Evolutionary conservation across 2,329 filamentous ascomycete species (phyloP).

Genomic region (Raffaelea deltoideospora): DNA sequence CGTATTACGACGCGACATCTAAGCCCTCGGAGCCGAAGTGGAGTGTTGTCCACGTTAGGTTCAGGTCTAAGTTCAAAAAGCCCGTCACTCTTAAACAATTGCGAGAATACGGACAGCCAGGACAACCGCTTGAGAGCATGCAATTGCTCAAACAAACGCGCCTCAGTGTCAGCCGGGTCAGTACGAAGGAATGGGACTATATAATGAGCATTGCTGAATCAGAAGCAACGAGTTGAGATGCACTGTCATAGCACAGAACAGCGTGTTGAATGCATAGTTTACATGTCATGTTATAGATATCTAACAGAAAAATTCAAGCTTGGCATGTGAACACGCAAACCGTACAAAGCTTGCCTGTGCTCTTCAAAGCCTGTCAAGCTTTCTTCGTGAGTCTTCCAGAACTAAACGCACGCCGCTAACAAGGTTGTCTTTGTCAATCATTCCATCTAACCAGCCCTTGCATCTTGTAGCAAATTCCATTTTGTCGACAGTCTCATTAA

Average conservation of each 20-base stretch:
- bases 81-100: conserved; percentile 59
- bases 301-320: no score
- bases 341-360: no score
- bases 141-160: conserved; percentile 72
- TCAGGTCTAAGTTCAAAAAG: conserved; percentile 64
- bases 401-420: conserved; percentile 42
- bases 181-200: conserved; percentile 47
- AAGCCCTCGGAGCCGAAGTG: conserved; percentile 58
- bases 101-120: conserved; percentile 40
- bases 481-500: conserved; percentile 30
- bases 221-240: conserved; percentile 11
- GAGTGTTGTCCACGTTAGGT: conserved; percentile 80
- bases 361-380: conserved; percentile 13
- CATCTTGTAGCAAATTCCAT: conserved; percentile 31
- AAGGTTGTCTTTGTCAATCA: conserved; percentile 31
- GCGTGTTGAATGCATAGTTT: no score
- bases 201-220: conserved; percentile 37
- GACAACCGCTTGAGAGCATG: conserved; percentile 53
- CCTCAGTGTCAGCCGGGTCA: conserved; percentile 63
- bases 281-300: no score
- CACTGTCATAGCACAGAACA: no score
- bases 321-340: no score
- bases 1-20: conserved; percentile 75
- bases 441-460: conserved; percentile 36
- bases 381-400: conserved; percentile 33